Conservation (phyloP, 257 asterid species). For the Solanum chiquidenum region DNA sequence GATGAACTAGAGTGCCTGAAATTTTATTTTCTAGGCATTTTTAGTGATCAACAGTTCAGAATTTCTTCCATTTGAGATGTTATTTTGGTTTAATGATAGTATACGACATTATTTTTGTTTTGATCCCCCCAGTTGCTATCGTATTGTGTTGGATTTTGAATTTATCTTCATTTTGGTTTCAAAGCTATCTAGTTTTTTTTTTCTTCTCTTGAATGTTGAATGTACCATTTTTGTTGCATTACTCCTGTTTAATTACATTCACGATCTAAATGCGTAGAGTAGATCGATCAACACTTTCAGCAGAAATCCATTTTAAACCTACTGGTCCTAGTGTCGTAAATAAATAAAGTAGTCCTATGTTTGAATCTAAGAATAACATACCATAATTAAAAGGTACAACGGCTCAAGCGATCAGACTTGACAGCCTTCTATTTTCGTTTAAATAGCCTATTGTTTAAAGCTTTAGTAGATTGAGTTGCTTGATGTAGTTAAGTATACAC, state of each 20-base stretch:
- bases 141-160: not conserved
- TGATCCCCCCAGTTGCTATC: not conserved
- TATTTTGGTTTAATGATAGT: not conserved
- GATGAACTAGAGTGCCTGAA: conserved; percentile 25
- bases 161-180: not conserved
- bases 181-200: not conserved
- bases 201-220: not conserved
- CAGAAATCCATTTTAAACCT: too few relatives aligned
- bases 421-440: not conserved
- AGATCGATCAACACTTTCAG: not conserved
- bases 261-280: not conserved
- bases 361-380: too few relatives aligned
- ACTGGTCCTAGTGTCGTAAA: not conserved
- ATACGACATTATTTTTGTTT: not conserved
- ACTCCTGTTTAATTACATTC: not conserved
- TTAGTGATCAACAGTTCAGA: not conserved
- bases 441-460: not conserved
- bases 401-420: not conserved
- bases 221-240: not conserved
- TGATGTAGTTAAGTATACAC: accelerated
- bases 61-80: not conserved
- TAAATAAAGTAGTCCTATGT: not conserved
- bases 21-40: not conserved
- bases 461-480: not conserved
- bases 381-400: too few relatives aligned